Percentiles rank a stretch among this genome's conserved stretches.
Conservation (phyloP, 2,329 filamentous ascomycete species). For the Alternaria infectoria region DNA sequence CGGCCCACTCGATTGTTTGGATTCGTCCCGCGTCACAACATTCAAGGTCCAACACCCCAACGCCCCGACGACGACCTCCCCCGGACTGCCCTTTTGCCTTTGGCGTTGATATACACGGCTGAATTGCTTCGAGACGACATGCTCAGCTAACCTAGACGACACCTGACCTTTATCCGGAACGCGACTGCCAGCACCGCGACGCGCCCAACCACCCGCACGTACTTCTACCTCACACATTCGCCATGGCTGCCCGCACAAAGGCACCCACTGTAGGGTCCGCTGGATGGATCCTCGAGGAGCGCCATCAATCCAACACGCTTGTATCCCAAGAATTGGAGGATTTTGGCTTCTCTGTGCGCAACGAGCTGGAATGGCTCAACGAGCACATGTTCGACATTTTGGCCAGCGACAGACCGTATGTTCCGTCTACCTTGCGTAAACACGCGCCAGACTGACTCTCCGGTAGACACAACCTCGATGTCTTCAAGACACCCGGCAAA, state of each 20-base stretch:
- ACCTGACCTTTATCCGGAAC: slow-evolving; percentile 9
- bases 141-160: slow-evolving; percentile 19
- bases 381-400: slow-evolving; percentile 98
- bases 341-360: slow-evolving; percentile 87
- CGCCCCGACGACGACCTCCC: slow-evolving; percentile 15
- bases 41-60: slow-evolving; percentile 14
- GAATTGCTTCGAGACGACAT: slow-evolving; percentile 21
- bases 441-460: slow-evolving; percentile 30
- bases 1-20: slow-evolving; percentile 29
- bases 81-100: slow-evolving; percentile 18
- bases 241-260: slow-evolving; percentile 45
- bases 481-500: slow-evolving; percentile 94
- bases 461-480: slow-evolving; percentile 82
- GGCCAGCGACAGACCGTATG: slow-evolving; percentile 83
- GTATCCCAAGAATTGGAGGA: slow-evolving; percentile 86
- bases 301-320: slow-evolving; percentile 76
- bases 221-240: slow-evolving; percentile 13
- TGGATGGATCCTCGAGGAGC: slow-evolving; percentile 85
- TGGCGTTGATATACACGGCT: slow-evolving; percentile 18
- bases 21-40: slow-evolving; percentile 26
- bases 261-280: slow-evolving; percentile 73
- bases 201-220: slow-evolving; percentile 24
- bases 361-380: slow-evolving; percentile 97
- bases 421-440: slow-evolving; percentile 29
- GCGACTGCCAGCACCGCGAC: slow-evolving; percentile 27